Conservation (phyloP, 1,284 basidiomycete species). For the Peniophora sp. region DNA sequence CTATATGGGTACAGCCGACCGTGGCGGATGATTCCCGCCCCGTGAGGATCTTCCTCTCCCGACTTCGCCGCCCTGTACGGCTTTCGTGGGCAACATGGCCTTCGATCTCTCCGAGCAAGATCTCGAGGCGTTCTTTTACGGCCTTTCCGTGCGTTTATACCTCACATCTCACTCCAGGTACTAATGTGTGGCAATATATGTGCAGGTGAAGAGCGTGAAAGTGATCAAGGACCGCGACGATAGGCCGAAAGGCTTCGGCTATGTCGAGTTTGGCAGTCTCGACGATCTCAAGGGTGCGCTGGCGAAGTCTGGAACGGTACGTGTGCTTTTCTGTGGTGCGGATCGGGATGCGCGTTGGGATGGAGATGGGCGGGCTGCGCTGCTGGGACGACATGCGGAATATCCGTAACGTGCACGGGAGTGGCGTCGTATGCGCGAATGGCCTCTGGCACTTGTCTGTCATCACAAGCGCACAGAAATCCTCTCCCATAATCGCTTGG, state of each 20-base stretch:
- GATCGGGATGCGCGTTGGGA: too few species aligned
- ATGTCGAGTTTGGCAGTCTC: constrained; percentile 86
- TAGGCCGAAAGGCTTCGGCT: constrained; percentile 96
- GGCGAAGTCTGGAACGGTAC: constrained; percentile 52
- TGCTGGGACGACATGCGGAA: too few species aligned
- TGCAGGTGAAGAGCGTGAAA: constrained; percentile 77
- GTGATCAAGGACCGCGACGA: constrained; percentile 89
- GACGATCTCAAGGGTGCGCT: constrained; percentile 83
- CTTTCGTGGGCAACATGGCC: constrained; percentile 91
- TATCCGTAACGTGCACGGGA: too few species aligned
- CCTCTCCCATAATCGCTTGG: too few species aligned
- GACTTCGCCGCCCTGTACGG: constrained; percentile 92
- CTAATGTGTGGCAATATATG: constrained; percentile 2
- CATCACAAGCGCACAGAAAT: too few species aligned
- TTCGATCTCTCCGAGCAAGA: constrained; percentile 89
- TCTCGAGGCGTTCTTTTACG: constrained; percentile 73
- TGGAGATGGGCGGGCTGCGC: too few species aligned
- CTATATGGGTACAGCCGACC: constrained; percentile 55
- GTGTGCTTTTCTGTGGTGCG: constrained; percentile 20
- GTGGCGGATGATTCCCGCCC: constrained; percentile 28
- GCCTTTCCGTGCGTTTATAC: constrained; percentile 47
- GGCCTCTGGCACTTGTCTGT: too few species aligned
- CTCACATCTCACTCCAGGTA: background rate
- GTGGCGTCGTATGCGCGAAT: too few species aligned
- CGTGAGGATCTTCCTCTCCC: constrained; percentile 93